phyloP scores from a whole-genome alignment of 2,329 filamentous ascomycete genomes.

The Penicillium polonicum region DNA sequence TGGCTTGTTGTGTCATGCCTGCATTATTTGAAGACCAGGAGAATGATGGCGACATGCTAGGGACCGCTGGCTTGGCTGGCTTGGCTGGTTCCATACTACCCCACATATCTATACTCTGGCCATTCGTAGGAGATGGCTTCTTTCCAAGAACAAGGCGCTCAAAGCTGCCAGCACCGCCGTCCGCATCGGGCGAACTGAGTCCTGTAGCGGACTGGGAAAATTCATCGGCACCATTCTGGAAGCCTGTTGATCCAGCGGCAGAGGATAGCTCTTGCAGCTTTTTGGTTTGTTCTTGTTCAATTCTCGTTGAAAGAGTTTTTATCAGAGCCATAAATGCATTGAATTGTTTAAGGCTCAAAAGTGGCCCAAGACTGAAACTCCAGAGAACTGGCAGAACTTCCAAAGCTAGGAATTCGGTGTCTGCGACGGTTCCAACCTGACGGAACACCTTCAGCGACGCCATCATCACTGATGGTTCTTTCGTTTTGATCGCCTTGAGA shows the following conservation, averaged over 20 bases:
- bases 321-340: conserved; percentile 87
- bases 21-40: conserved; percentile 44
- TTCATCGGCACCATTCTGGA: conserved; percentile 29
- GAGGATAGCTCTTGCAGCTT: conserved; percentile 83
- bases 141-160: conserved; percentile 84
- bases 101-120: conserved; percentile 35
- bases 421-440: conserved; percentile 77
- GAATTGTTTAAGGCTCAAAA: conserved; percentile 85
- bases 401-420: conserved; percentile 87
- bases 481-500: conserved; percentile 91
- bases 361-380: conserved; percentile 84
- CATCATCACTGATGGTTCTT: conserved; percentile 97
- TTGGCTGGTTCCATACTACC: conserved; percentile 31
- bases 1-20: conserved; percentile 20
- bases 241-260: conserved; percentile 52
- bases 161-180: conserved; percentile 67
- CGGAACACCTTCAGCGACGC: conserved; percentile 80
- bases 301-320: conserved; percentile 71
- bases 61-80: conserved; percentile 27
- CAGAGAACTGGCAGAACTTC: conserved; percentile 88
- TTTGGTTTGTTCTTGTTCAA: conserved; percentile 84
- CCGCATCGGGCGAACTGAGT: conserved; percentile 48
- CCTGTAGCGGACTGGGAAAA: conserved; percentile 28
- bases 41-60: conserved; percentile 38
- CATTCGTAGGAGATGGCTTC: conserved; percentile 37